Base-by-base conservation (phyloP, 129 eudicot species). In the Oenanthe sinensis region DNA sequence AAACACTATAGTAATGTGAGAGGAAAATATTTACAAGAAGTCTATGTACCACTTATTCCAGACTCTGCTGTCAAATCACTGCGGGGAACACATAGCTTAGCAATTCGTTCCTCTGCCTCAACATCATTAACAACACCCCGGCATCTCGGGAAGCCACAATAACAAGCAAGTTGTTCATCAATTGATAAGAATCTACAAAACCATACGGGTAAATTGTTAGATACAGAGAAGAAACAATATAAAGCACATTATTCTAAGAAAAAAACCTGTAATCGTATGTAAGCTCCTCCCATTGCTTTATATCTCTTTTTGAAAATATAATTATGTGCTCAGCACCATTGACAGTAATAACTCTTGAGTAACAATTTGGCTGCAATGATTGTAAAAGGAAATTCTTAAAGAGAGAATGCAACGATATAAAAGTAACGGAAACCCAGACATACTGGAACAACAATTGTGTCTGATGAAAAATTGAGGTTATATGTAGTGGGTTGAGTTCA, bases 261-360 rank as follows among this genome's bases (percentile, higher is more conserved):
- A 78, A 79, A 96, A 33, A 33, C 99, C 99, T 90, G 95, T 96
- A 96, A 82, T 96, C 97, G 75, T 96, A 96, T 77, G 99, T 90
- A 79, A 96, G 85, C 79, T 33, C 36, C 84, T 96, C 99, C 96
- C 95, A 90, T 77, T 88, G 95, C 74, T 87, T 87, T 74, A 96
- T 89, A 86, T 96, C 99, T 81, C 99, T 86, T 86, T 92, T 96
- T 50, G 97, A 93, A 87, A 92, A 96, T 80, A 96, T 96, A 76
- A 96, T 96, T 73, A 96, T 92, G 88, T 96, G 99, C 78, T 96
- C 96, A 75, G 90, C 95, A 75, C 95, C 95, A 74, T 85, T 87
- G 36, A 96, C 95, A 87, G 87, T 88, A 62, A 96, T 96, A 52
- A 90, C 91, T 84, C 99, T 96, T 80, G 99, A 96, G 75, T 96